phyloP scores from a whole-genome alignment of 306 rosid species.

The Cicer judaicum region DNA sequence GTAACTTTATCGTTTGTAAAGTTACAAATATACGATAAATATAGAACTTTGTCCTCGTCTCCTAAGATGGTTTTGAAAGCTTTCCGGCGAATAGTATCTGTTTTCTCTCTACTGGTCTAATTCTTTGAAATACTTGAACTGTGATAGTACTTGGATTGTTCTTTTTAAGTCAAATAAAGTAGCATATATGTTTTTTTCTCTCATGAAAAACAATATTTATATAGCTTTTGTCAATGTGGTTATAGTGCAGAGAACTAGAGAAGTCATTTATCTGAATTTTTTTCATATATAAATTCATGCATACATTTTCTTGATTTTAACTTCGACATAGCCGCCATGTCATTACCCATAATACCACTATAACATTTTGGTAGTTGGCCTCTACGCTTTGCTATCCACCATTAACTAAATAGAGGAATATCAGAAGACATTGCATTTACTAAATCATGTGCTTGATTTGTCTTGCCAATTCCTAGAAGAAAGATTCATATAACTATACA shows the following conservation, averaged over 20 bases:
- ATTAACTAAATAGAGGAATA: not conserved
- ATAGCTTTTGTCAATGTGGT: not conserved
- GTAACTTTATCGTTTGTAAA: not conserved
- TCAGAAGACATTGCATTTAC: not conserved
- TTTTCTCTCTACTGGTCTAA: slow-evolving; percentile 10
- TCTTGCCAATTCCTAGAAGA: not conserved
- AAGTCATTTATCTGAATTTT: not conserved
- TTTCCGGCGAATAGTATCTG: not conserved
- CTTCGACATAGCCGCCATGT: too few relatives aligned
- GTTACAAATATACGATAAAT: too few relatives aligned
- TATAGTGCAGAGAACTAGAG: not conserved
- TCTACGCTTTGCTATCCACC: too few relatives aligned
- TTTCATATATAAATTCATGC: not conserved
- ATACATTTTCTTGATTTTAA: not conserved
- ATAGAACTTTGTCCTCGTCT: slow-evolving; percentile 20
- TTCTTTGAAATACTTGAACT: slow-evolving; percentile 15
- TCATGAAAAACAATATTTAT: not conserved
- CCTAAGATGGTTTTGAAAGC: slow-evolving; percentile 22
- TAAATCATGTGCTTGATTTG: slow-evolving; percentile 3
- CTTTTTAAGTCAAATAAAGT: not conserved
- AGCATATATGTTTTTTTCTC: not conserved
- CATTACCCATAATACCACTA: too few relatives aligned
- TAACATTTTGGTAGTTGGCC: too few relatives aligned
- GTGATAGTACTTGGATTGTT: slow-evolving; percentile 4
- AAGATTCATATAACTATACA: not conserved